phyloP scores from a whole-genome alignment of 306 rosid genomes.

The Pterocarpus santalinus region DNA sequence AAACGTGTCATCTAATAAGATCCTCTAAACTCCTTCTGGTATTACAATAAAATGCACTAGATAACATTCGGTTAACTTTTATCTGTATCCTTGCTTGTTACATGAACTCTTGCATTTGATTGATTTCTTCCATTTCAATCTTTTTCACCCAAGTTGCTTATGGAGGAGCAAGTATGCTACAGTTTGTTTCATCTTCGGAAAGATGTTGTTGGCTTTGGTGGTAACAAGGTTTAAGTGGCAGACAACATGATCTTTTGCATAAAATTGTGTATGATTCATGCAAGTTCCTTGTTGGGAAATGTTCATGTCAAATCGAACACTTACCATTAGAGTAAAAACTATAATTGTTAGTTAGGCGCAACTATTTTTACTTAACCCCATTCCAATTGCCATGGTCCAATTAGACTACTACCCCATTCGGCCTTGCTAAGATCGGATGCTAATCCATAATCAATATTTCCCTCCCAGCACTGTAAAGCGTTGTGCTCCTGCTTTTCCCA shows the following conservation, averaged over 20 bases:
- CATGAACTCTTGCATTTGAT: neutral
- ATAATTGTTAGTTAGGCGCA: neutral
- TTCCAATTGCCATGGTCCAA: too few species aligned
- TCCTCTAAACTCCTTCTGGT: neutral
- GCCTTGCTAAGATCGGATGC: too few species aligned
- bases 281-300: neutral
- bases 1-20: neutral
- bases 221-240: neutral
- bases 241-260: too few species aligned
- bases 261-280: neutral
- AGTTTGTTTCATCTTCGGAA: neutral
- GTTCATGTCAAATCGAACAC: neutral
- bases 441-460: too few species aligned
- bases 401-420: too few species aligned
- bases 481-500: too few species aligned
- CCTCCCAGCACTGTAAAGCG: too few species aligned
- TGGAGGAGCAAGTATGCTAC: neutral
- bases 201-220: neutral
- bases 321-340: neutral
- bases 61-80: neutral
- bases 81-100: neutral
- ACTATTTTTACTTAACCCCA: too few species aligned
- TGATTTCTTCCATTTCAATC: neutral
- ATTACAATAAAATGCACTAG: neutral
- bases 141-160: neutral